A percentile compares a stretch with the other conserved stretches of the same genome.
Evolutionary conservation across 768 basidiomycete genomes (phyloP).

Genomic region (Lactarius deliciosus): DNA sequence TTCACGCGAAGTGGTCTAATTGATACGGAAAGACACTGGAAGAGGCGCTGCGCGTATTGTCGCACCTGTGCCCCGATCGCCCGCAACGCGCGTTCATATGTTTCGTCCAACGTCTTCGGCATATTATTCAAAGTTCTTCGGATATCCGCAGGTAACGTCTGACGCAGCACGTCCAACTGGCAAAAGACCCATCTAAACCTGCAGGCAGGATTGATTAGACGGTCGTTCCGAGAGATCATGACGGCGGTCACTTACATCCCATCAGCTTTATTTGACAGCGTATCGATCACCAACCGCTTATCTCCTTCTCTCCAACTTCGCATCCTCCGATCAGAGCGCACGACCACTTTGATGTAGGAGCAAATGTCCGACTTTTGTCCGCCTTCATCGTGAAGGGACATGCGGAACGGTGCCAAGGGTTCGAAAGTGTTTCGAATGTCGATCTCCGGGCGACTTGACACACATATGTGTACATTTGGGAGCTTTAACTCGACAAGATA

Average conservation of each 20-base stretch:
- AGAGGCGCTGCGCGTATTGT: slow-evolving; percentile 9
- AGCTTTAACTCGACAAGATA: not conserved
- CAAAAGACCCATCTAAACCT: slow-evolving; percentile 18
- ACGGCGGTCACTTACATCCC: not conserved
- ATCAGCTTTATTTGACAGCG: not conserved
- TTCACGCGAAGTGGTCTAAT: slow-evolving; percentile 6
- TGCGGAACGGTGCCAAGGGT: not conserved
- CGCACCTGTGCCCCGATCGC: not conserved
- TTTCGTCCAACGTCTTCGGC: slow-evolving; percentile 7
- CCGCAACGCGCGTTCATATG: not conserved
- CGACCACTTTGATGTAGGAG: not conserved
- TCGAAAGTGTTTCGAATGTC: slow-evolving; percentile 4
- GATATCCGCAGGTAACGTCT: not conserved
- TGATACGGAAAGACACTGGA: slow-evolving; percentile 9
- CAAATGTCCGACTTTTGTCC: slow-evolving; percentile 4
- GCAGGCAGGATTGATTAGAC: too few species aligned
- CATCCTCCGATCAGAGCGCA: not conserved
- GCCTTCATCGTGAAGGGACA: slow-evolving; percentile 1
- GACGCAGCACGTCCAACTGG: not conserved
- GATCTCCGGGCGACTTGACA: slow-evolving; percentile 7
- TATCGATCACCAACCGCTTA: slow-evolving; percentile 1
- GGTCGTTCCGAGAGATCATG: too few species aligned
- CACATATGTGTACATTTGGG: slow-evolving; percentile 8
- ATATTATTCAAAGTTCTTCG: not conserved
- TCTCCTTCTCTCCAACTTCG: not conserved